Percentiles rank a stretch among this genome's conserved stretches.
phyloP scores from a whole-genome alignment of 768 basidiomycete genomes.

The Solioccasus polychromus region DNA sequence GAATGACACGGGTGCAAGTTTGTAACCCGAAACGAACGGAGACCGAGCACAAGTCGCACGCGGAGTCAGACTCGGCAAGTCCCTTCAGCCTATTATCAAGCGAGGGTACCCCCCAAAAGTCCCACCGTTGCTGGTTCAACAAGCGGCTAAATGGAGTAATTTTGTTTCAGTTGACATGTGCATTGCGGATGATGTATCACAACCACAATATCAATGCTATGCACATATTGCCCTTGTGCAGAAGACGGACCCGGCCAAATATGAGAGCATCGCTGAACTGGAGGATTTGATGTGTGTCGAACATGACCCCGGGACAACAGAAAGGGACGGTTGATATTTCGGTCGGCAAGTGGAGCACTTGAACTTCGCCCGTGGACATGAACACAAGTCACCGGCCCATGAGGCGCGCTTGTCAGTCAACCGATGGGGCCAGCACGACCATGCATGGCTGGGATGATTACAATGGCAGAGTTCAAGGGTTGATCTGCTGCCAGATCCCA shows the following conservation, averaged over 20 bases:
- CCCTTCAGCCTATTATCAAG: constrained; percentile 1
- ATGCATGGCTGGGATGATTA: neutral
- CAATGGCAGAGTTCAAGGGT: neutral
- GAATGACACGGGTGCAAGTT: no score
- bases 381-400: neutral
- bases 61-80: no score
- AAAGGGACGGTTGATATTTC: no score
- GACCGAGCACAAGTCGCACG: no score
- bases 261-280: no score
- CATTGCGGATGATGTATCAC: constrained; percentile 1
- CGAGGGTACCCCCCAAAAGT: no score
- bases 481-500: constrained; percentile 2
- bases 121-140: no score
- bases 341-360: constrained; percentile 13
- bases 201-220: neutral
- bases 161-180: constrained; percentile 19
- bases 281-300: no score
- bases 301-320: neutral
- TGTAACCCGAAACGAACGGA: neutral
- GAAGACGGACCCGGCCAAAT: no score
- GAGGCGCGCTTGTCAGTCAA: constrained; percentile 5
- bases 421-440: neutral
- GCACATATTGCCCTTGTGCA: neutral
- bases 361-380: neutral
- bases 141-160: constrained; percentile 22